Evolutionary conservation across 1,284 basidiomycete genomes (phyloP), one percentile per base, ranked within the genome.

Genomic region (Microstroma glucosiphilum): DNA sequence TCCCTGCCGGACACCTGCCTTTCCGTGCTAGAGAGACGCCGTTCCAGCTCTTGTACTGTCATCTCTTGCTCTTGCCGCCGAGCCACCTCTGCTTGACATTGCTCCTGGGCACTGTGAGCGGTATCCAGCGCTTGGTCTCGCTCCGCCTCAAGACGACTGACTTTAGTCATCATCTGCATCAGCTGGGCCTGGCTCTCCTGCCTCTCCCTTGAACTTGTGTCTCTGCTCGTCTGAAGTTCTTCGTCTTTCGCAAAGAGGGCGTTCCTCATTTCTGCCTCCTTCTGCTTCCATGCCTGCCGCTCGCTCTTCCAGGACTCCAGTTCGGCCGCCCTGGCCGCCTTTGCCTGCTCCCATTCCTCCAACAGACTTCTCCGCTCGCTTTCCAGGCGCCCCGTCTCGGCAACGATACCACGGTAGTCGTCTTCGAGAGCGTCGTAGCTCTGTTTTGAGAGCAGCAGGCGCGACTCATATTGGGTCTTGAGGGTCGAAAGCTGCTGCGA

Each of bases 351-450:
- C 51, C 51, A 54, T 25, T 54, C 51, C 26, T 54, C 51, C 25
- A 26, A 15, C 13, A 54, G 6, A 8, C 26, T 25, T 8, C 17
- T 15, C 13, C 21, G 15, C 21, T 17, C 51, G 17, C 17, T 19
- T 21, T 54, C 26, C 13, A 54, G 19, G 6, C 51, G 51, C 17
- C 26, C 51, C 13, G 26, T 25, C 26, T 54, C 51, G 19, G 15
- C 26, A 4, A 13, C 51, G 26, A 54, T 6, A 19, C 26, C 25
- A 6, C 21, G 15, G 25, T 19, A 54, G n/a, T 21, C 51, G 17
- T 54, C 17, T 21, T 54, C 51, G 19, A 54, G 51, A 8, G 13
- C 51, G 13, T 54, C 51, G 19, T 54, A 54, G 26, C 51, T 54
- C 51, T 54, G 51, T 21, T 54, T 15, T 13, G 51, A 17, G 6